phyloP scores from a whole-genome alignment of 441 rosid species.

The Syzygium syzygioides region DNA sequence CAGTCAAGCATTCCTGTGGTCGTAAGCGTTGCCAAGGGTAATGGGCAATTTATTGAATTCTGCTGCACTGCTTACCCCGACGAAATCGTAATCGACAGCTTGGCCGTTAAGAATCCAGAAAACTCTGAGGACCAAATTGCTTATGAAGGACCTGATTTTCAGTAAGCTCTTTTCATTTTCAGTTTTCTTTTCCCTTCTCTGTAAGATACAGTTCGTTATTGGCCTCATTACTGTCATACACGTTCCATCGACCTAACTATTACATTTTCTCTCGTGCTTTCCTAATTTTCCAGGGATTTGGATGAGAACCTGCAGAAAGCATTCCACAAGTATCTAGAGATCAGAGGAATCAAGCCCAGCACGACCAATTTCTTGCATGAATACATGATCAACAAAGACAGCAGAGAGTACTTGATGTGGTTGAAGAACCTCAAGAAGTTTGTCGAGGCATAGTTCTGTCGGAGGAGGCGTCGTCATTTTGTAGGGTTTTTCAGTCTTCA shows the following conservation, averaged over 20 bases:
- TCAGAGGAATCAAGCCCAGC: constrained; percentile 74
- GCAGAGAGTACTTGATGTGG: constrained; percentile 56
- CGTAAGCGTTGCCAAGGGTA: constrained; percentile 60
- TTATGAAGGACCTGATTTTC: constrained; percentile 81
- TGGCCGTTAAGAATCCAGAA: constrained; percentile 49
- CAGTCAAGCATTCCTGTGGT: constrained; percentile 57
- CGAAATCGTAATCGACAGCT: constrained; percentile 51
- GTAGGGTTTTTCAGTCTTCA: neutral
- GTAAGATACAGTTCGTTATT: neutral
- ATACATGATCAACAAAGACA: constrained; percentile 86
- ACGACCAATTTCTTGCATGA: constrained; percentile 75
- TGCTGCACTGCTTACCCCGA: constrained; percentile 66
- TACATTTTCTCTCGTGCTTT: neutral
- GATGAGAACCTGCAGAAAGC: constrained; percentile 75
- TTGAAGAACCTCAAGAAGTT: constrained; percentile 64
- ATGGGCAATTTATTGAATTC: constrained; percentile 54
- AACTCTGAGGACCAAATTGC: constrained; percentile 41
- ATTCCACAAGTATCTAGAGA: constrained; percentile 66
- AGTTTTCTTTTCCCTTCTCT: neutral
- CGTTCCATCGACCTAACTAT: neutral
- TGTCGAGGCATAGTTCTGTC: constrained; percentile 27
- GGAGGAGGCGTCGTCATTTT: neutral
- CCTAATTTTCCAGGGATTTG: constrained; percentile 19
- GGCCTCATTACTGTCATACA: neutral
- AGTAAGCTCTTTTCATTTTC: constrained; percentile 35